Evolutionary conservation across 2,329 filamentous ascomycete genomes (phyloP).

Genomic region (Rhinocladiella mackenziei): DNA sequence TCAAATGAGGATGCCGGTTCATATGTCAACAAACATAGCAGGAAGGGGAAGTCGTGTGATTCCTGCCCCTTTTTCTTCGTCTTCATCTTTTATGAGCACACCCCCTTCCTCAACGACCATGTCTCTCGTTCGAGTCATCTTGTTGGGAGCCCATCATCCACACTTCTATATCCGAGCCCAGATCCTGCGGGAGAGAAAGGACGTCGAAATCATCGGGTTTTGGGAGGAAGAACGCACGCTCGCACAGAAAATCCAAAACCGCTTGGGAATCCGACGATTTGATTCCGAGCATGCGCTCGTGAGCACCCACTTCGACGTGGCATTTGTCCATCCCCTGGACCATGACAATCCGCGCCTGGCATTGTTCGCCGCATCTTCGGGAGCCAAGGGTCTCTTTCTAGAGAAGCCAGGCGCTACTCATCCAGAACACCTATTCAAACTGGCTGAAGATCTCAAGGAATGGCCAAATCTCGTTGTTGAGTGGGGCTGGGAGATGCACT

Average conservation of each 20-base stretch:
- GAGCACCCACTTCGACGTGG: neutral
- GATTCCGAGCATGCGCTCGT: slow-evolving; percentile 3
- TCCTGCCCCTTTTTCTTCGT: too few relatives aligned
- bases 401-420: slow-evolving; percentile 6
- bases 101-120: neutral
- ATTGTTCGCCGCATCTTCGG: neutral
- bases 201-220: slow-evolving; percentile 4
- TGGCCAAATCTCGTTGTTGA: slow-evolving; percentile 2
- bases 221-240: slow-evolving; percentile 3
- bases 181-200: slow-evolving; percentile 1
- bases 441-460: neutral
- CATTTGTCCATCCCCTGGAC: slow-evolving; percentile 5
- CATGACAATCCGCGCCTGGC: slow-evolving; percentile 4
- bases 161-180: slow-evolving; percentile 3
- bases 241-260: neutral
- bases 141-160: slow-evolving; percentile 5
- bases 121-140: neutral
- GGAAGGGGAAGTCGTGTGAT: too few relatives aligned
- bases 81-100: too few relatives aligned
- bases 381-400: slow-evolving; percentile 3
- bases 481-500: slow-evolving; percentile 7
- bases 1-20: too few relatives aligned
- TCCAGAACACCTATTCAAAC: slow-evolving; percentile 1
- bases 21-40: too few relatives aligned
- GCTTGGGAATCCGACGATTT: neutral